Evolutionary conservation across 1,284 basidiomycete genomes (phyloP).

Genomic region (Trichosporon asahii): DNA sequence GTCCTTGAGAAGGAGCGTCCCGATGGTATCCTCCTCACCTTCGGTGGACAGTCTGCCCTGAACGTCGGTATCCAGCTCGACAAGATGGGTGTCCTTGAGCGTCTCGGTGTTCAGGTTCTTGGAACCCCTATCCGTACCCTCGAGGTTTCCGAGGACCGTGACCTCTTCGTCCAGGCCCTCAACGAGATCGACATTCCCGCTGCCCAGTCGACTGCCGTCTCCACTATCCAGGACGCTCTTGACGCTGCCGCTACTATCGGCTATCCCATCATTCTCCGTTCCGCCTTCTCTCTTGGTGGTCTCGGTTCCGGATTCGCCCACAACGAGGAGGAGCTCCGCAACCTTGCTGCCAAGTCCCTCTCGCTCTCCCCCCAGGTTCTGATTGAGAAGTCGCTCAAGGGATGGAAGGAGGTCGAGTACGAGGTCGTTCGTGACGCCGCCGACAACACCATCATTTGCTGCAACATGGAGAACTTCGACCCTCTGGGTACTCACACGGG

Average conservation of each 20-base stretch:
- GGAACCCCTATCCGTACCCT: conserved; percentile 93
- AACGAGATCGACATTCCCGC: conserved; percentile 99
- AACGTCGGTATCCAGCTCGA: conserved; percentile 98
- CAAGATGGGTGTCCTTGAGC: conserved; percentile 94
- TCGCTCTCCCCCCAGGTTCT: conserved; percentile 92
- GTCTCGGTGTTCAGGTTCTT: conserved; percentile 89
- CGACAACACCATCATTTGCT: conserved; percentile 93
- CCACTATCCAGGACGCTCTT: conserved; percentile 88
- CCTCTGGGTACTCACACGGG: conserved; percentile 99
- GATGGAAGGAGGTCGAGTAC: conserved; percentile 99
- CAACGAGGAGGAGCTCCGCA: conserved; percentile 89
- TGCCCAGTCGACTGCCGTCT: conserved; percentile 94
- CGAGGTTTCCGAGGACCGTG: conserved; percentile 94
- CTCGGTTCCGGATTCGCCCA: conserved; percentile 98
- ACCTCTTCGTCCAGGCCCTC: conserved; percentile 93
- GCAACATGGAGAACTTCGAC: conserved; percentile 99
- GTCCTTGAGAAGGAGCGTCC: conserved; percentile 98
- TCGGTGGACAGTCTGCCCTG: conserved; percentile 95
- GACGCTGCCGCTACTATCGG: conserved; percentile 87
- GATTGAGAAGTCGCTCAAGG: conserved; percentile 97
- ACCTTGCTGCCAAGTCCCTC: conserved; percentile 87
- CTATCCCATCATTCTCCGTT: conserved; percentile 96
- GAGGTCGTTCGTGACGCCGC: conserved; percentile 97
- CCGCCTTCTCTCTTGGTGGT: conserved; percentile 97
- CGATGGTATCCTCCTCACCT: conserved; percentile 94